These are phyloP conservation scores for Lophiotrema nucula DNA, from an alignment of 495 filamentous ascomycete genomes.

Conservation along the genomic window DNA sequence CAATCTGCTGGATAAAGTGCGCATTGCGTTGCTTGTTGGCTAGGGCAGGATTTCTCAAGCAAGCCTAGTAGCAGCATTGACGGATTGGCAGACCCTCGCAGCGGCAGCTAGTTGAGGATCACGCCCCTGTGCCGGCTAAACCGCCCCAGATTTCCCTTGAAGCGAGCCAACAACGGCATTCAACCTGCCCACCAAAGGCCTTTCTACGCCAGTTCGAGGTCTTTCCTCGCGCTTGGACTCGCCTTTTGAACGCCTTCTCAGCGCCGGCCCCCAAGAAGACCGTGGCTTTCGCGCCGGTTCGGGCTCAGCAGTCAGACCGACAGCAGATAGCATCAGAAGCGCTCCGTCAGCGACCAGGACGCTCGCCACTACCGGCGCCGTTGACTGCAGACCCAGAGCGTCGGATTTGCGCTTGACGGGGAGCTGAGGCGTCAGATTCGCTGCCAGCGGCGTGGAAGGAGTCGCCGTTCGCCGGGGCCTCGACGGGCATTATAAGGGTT, in stretches of 20 bases:
- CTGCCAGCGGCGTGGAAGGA: constrained; percentile 10
- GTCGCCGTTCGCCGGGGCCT: constrained; percentile 5
- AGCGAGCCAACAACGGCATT: constrained; percentile 36
- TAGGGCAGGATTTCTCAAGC: constrained; percentile 18
- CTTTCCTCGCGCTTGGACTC: not conserved
- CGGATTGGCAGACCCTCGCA: constrained; percentile 29
- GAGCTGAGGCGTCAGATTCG: constrained; percentile 15
- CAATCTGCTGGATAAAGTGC: constrained; percentile 37
- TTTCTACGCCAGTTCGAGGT: constrained; percentile 1
- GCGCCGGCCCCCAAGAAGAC: constrained; percentile 9
- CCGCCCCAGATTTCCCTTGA: constrained; percentile 34
- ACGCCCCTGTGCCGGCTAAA: constrained; percentile 35
- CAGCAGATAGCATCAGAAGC: constrained; percentile 6
- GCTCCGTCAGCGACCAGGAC: constrained; percentile 18
- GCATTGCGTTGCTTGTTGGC: constrained; percentile 23
- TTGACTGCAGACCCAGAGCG: constrained; percentile 24
- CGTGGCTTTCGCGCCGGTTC: not conserved
- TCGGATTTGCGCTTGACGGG: constrained; percentile 16
- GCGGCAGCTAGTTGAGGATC: constrained; percentile 37
- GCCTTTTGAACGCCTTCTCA: constrained; percentile 5
- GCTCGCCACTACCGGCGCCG: constrained; percentile 26
- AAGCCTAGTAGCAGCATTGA: constrained; percentile 21
- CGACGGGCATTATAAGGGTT: constrained; percentile 20
- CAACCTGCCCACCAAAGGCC: constrained; percentile 10
- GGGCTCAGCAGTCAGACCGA: constrained; percentile 5